Evolutionary conservation across 257 asterid genomes (phyloP).

Genomic region (Salvia rosmarinus): DNA sequence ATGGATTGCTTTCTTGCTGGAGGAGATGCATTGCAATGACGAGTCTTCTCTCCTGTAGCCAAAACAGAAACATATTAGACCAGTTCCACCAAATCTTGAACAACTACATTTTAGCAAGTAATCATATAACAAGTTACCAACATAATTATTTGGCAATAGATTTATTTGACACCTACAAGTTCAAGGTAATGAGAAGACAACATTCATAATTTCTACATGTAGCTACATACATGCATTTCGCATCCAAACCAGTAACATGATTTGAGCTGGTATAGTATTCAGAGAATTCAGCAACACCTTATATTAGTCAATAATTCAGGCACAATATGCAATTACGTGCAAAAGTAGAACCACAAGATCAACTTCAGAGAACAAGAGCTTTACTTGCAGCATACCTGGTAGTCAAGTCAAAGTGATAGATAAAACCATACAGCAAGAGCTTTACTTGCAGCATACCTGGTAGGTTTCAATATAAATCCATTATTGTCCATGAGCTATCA

Average conservation of each 20-base stretch:
- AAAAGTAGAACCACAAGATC: not conserved
- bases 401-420: too few species aligned
- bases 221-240: not conserved
- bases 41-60: conserved; percentile 38
- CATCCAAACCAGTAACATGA: not conserved
- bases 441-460: not conserved
- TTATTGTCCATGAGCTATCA: not conserved
- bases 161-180: not conserved
- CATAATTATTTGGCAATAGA: not conserved
- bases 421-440: not conserved
- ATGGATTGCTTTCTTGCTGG: conserved; percentile 27
- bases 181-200: not conserved
- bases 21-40: conserved; percentile 1
- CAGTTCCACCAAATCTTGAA: not conserved
- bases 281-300: not conserved
- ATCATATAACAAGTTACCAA: too few species aligned
- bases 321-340: not conserved
- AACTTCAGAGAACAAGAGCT: not conserved
- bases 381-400: too few species aligned
- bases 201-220: not conserved
- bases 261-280: not conserved
- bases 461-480: not conserved
- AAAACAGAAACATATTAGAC: conserved; percentile 18
- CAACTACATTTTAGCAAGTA: not conserved
- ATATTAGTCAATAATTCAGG: not conserved